Percentiles rank a stretch among this genome's conserved stretches.
Evolutionary conservation across 345 rosid genomes (phyloP).

Genomic region (Nasturtium officinale): DNA sequence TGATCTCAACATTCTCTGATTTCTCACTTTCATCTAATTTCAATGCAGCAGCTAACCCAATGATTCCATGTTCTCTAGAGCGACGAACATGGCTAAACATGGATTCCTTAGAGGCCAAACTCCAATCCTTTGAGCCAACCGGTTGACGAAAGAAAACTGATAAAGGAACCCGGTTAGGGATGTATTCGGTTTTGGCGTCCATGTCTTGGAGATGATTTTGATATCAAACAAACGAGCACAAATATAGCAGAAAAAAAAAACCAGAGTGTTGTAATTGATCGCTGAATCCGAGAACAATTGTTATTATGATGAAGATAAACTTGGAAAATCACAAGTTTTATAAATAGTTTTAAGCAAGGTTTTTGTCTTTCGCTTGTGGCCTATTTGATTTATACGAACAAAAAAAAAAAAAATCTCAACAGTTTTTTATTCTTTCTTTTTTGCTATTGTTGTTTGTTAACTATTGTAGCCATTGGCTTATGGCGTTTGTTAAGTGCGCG

Average conservation of each 20-base stretch:
- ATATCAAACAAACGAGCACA: too few species aligned
- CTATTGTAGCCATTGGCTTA: not conserved
- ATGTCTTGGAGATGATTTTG: not conserved
- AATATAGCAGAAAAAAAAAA: not conserved
- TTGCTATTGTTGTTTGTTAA: constrained; percentile 4
- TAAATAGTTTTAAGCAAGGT: not conserved
- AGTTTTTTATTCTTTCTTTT: not conserved
- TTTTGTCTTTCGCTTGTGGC: not conserved
- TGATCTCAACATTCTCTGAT: not conserved
- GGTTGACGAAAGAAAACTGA: not conserved
- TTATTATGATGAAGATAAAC: not conserved
- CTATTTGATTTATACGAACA: not conserved
- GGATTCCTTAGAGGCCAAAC: constrained; percentile 32
- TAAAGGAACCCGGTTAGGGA: not conserved
- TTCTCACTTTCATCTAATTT: not conserved
- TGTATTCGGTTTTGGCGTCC: not conserved
- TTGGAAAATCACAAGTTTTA: not conserved
- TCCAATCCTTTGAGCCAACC: constrained; percentile 18
- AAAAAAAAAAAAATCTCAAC: not conserved
- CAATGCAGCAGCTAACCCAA: constrained; percentile 7
- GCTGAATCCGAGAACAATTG: not conserved
- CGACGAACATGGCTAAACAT: constrained; percentile 20
- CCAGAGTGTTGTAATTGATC: not conserved
- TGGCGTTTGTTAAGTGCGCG: not conserved
- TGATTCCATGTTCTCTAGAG: constrained; percentile 14